Evolutionary conservation across 176 grass and related monocot genomes (phyloP).

Genomic region (Musa itinerans): DNA sequence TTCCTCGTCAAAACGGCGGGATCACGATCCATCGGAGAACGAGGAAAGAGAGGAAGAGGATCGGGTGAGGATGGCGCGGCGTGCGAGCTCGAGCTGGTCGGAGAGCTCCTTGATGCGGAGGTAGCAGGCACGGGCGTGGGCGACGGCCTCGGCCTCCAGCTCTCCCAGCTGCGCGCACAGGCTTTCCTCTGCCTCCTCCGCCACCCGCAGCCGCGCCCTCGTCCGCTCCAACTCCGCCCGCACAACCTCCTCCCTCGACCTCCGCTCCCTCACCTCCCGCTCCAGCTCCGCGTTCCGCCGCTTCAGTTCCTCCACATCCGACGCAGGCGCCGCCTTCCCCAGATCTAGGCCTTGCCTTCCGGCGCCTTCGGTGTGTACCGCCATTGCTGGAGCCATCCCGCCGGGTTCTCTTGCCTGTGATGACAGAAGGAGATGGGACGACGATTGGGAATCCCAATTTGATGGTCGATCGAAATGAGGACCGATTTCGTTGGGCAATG

Average conservation of each 20-base stretch:
- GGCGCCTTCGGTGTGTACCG: too few species aligned
- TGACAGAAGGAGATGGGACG: not conserved
- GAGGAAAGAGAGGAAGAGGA: not conserved
- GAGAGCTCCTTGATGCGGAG: constrained; percentile 51
- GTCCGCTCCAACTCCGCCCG: constrained; percentile 52
- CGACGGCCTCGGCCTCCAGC: constrained; percentile 58
- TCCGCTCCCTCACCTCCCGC: constrained; percentile 32
- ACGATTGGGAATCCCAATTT: too few species aligned
- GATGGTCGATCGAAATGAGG: too few species aligned
- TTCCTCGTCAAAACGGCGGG: too few species aligned
- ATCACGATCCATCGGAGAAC: not conserved
- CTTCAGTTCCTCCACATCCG: constrained; percentile 34
- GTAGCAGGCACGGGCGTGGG: constrained; percentile 40
- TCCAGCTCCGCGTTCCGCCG: constrained; percentile 56
- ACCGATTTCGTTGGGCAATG: too few species aligned
- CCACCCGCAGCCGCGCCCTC: constrained; percentile 30
- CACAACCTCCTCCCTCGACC: constrained; percentile 44
- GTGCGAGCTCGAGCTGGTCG: constrained; percentile 39
- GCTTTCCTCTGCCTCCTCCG: constrained; percentile 72
- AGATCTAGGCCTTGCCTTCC: too few species aligned
- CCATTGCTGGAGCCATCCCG: too few species aligned
- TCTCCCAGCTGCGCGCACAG: constrained; percentile 68
- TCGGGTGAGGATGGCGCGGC: not conserved
- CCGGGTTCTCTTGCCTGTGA: too few species aligned
- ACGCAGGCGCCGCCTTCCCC: not conserved